Base-by-base conservation (phyloP, 225 moss, liverwort and hornwort genomes). In the Pleurozium schreberi region DNA sequence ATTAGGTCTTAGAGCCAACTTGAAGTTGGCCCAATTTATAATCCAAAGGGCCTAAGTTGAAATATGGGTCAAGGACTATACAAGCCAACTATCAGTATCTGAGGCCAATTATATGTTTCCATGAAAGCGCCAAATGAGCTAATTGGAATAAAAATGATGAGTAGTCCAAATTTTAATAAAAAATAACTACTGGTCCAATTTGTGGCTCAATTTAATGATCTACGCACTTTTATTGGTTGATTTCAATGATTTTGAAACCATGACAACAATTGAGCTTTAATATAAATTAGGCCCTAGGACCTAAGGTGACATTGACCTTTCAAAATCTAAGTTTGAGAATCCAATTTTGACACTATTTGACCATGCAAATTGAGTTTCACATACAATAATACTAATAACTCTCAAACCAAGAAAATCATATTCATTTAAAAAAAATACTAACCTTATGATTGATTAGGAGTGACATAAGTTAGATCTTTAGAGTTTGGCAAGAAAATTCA, bases 51-150 rank as follows among this genome's bases (percentile, higher is more conserved):
- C 3, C 14, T 1, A 36, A 13, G 15, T 53, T 77, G 36, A 77
- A 77, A 76, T 10, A 15, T 38, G 15, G 15, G 0, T 77, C 1
- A 55, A 26, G 2, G 6, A 55, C 23, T 53, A 55, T 55, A 26
- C 38, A 10, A 78, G 0, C 10, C 2, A 38, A 15, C 10, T 38
- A 78, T 38, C 55, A 78, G 1, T 5, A 55, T 1, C 38, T 0
- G 0, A 53, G 2, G 4, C 6, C 0, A 76, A 22, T 22, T 53
- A n/a, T n/a, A n/a, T n/a, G n/a, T n/a, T n/a, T n/a, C n/a, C n/a
- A n/a, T n/a, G n/a, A n/a, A n/a, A n/a, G n/a, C n/a, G n/a, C n/a
- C n/a, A n/a, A n/a, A n/a, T n/a, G n/a, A n/a, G n/a, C n/a, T n/a
- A n/a, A n/a, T n/a, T n/a, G n/a, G n/a, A n/a, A n/a, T n/a, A n/a